Evolutionary conservation across 495 filamentous ascomycete species (phyloP).

Genomic region (Xanthoparmelia taractica): DNA sequence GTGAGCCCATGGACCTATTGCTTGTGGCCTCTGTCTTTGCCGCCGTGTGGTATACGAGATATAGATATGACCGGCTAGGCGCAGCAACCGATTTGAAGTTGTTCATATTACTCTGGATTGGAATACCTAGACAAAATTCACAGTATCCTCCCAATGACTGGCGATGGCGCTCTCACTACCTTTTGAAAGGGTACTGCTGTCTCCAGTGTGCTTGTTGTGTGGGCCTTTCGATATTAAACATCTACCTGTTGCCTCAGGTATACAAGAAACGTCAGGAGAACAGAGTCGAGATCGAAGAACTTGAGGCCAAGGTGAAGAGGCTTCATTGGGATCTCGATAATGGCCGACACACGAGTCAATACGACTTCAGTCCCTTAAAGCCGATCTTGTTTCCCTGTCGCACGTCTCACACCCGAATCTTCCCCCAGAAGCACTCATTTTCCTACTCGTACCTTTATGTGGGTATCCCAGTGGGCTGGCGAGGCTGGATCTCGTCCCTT

Average conservation of each 20-base stretch:
- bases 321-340: background rate
- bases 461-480: constrained; percentile 57
- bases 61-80: constrained; percentile 2
- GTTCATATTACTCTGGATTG: constrained; percentile 1
- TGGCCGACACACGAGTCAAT: background rate
- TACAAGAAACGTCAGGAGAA: background rate
- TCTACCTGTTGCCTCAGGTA: background rate
- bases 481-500: constrained; percentile 44
- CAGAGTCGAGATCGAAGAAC: background rate
- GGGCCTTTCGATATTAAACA: background rate
- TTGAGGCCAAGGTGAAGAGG: background rate
- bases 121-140: background rate
- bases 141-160: background rate
- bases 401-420: constrained; percentile 54
- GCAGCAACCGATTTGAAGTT: constrained; percentile 3
- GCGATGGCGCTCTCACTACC: background rate
- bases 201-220: background rate
- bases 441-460: constrained; percentile 58
- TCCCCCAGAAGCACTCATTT: constrained; percentile 57
- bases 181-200: background rate
- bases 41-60: constrained; percentile 10
- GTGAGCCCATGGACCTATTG: constrained; percentile 1
- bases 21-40: constrained; percentile 7
- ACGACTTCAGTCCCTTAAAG: constrained; percentile 11
- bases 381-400: constrained; percentile 51